These are phyloP conservation scores for Silene conica DNA, from an alignment of 148 eudicot genomes.

Conservation along the genomic window DNA sequence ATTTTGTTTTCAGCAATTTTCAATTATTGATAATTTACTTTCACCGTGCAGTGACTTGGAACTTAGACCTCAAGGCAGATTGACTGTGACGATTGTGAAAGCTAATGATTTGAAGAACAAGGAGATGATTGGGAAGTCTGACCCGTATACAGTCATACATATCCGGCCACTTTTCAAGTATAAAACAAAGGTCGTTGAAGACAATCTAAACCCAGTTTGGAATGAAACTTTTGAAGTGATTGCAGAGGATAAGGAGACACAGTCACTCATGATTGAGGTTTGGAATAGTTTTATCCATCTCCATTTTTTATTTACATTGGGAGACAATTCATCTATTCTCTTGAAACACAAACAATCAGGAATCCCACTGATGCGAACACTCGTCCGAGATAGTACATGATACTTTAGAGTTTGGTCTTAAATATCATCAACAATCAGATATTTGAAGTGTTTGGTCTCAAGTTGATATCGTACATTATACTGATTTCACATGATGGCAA, in stretches of 20 bases:
- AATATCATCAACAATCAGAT: too few relatives aligned
- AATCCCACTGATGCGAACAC: background rate
- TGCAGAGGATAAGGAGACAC: slow-evolving; percentile 96
- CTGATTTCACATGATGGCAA: too few relatives aligned
- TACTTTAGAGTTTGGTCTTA: too few relatives aligned
- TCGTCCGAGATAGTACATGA: too few relatives aligned
- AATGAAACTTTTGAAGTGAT: slow-evolving; percentile 78
- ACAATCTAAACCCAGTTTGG: slow-evolving; percentile 93
- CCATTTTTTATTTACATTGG: background rate
- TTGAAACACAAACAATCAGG: background rate
- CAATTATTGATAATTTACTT: slow-evolving; percentile 2
- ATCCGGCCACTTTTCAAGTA: slow-evolving; percentile 81
- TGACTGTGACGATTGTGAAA: slow-evolving; percentile 73
- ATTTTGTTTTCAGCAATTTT: background rate
- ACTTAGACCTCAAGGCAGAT: slow-evolving; percentile 90
- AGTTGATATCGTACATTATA: background rate
- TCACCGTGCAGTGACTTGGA: slow-evolving; percentile 80
- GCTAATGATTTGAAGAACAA: slow-evolving; percentile 84
- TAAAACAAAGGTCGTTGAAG: slow-evolving; percentile 70
- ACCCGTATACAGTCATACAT: slow-evolving; percentile 70
- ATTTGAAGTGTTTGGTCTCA: background rate
- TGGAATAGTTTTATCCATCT: slow-evolving; percentile 10
- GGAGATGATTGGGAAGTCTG: slow-evolving; percentile 94
- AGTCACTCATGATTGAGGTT: slow-evolving; percentile 79
- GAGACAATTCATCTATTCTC: background rate